Evolutionary conservation across 306 rosid species (phyloP).

Genomic region (Prunus mira): DNA sequence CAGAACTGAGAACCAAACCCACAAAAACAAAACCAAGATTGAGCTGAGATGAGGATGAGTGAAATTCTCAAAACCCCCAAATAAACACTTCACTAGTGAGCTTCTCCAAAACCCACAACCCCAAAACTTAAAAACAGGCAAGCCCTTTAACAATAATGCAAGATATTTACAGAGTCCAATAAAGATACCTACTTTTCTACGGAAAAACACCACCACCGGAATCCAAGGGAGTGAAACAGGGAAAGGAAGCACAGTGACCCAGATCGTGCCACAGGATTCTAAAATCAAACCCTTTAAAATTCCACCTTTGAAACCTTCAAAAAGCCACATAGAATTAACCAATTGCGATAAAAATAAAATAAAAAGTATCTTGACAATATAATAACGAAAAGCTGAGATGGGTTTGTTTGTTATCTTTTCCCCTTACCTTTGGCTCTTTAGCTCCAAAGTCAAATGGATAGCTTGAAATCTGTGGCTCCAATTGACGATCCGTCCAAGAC

Average conservation of each 20-base stretch:
- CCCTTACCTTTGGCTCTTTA: conserved; percentile 15
- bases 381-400: conserved; percentile 10
- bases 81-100: conserved; percentile 17
- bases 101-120: conserved; percentile 14
- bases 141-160: conserved; percentile 18
- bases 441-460: conserved; percentile 44
- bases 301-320: conserved; percentile 27
- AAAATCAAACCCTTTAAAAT: conserved; percentile 35
- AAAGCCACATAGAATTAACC: conserved; percentile 25
- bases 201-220: conserved; percentile 37
- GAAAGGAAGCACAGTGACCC: conserved; percentile 40
- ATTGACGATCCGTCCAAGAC: conserved; percentile 35
- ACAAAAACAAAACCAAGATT: conserved; percentile 9
- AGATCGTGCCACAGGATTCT: conserved; percentile 37
- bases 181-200: conserved; percentile 41
- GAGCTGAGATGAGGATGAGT: not conserved
- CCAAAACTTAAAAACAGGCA: conserved; percentile 25
- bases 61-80: conserved; percentile 14
- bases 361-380: not conserved
- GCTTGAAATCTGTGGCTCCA: conserved; percentile 40
- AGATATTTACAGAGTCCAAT: conserved; percentile 44
- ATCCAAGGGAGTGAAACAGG: conserved; percentile 55
- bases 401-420: conserved; percentile 11
- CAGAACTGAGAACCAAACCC: conserved; percentile 1
- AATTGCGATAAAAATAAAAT: not conserved